A percentile compares a stretch with the other conserved stretches of the same genome.
phyloP scores from a whole-genome alignment of 306 rosid species.

The Vigna mungo region DNA sequence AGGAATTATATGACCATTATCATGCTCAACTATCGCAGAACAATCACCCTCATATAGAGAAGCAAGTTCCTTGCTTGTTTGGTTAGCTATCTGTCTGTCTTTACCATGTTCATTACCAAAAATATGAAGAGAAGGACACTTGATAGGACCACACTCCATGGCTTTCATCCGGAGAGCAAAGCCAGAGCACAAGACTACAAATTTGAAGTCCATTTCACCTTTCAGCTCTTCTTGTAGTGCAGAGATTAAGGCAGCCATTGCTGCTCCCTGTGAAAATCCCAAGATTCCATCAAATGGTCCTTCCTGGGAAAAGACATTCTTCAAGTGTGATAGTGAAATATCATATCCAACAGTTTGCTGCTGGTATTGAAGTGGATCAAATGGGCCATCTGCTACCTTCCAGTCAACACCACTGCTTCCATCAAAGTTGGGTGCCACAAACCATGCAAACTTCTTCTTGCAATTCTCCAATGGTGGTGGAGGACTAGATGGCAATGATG shows the following conservation, averaged over 20 bases:
- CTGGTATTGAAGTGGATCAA: conserved; percentile 84
- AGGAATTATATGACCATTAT: conserved; percentile 85
- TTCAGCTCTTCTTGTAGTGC: conserved; percentile 54
- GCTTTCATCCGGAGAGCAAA: conserved; percentile 56
- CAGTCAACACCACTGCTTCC: conserved; percentile 50
- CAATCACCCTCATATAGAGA: conserved; percentile 66
- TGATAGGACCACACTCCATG: conserved; percentile 50
- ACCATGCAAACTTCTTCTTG: conserved; percentile 88
- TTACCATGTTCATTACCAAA: conserved; percentile 76
- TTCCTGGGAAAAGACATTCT: conserved; percentile 58
- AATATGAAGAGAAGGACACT: conserved; percentile 82
- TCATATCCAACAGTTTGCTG: conserved; percentile 78
- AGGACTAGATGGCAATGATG: conserved; percentile 46
- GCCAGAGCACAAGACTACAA: conserved; percentile 84
- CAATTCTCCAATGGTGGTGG: conserved; percentile 71
- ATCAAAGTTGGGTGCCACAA: conserved; percentile 56
- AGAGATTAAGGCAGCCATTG: conserved; percentile 78
- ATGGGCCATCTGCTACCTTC: conserved; percentile 74
- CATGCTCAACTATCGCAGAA: conserved; percentile 72
- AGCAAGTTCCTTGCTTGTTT: conserved; percentile 75
- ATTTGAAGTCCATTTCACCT: conserved; percentile 63
- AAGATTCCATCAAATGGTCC: conserved; percentile 89
- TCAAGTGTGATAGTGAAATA: conserved; percentile 63
- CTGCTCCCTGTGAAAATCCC: conserved; percentile 96
- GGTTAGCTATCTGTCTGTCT: conserved; percentile 81